Conservation (phyloP, 1,139 yeast species). For the Saccharomyces hybrid region DNA sequence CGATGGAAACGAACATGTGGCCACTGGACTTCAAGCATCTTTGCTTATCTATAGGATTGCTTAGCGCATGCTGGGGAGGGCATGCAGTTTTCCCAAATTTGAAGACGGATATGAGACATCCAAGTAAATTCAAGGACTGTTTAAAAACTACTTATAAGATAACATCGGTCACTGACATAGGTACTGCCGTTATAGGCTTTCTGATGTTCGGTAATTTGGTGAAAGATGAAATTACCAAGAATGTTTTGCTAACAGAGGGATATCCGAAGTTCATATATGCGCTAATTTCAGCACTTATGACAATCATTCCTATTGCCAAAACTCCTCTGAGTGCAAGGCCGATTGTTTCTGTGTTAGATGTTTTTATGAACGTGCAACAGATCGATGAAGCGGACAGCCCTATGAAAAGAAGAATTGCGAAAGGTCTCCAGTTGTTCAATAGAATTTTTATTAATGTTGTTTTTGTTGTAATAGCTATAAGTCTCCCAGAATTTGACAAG, state of each 20-base stretch:
- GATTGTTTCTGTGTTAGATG: conserved; percentile 61
- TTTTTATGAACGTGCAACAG: conserved; percentile 34
- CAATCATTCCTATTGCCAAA: conserved; percentile 78
- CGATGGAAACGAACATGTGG: conserved; percentile 44
- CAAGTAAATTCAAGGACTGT: conserved; percentile 45
- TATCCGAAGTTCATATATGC: conserved; percentile 64
- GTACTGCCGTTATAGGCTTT: conserved; percentile 75
- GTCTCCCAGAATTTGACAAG: conserved; percentile 71
- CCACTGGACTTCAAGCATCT: conserved; percentile 46
- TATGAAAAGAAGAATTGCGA: conserved; percentile 10
- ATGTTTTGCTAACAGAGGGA: conserved; percentile 59
- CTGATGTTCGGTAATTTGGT: conserved; percentile 78
- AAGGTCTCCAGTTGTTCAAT: conserved; percentile 20
- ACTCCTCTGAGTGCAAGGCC: conserved; percentile 86
- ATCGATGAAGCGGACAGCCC: conserved; percentile 19
- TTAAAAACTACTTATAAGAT: conserved; percentile 53
- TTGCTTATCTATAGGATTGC: conserved; percentile 60
- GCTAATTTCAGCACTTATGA: conserved; percentile 61
- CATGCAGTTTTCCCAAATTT: conserved; percentile 81
- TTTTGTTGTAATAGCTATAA: conserved; percentile 46
- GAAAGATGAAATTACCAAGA: conserved; percentile 76
- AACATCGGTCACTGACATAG: conserved; percentile 60
- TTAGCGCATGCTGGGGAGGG: conserved; percentile 89
- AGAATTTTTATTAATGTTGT: conserved; percentile 37
- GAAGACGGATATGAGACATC: conserved; percentile 77